A percentile compares a stretch with the other conserved stretches of the same genome.
Conservation (phyloP, 495 filamentous ascomycete genomes). For the Trichoderma erinaceum region DNA sequence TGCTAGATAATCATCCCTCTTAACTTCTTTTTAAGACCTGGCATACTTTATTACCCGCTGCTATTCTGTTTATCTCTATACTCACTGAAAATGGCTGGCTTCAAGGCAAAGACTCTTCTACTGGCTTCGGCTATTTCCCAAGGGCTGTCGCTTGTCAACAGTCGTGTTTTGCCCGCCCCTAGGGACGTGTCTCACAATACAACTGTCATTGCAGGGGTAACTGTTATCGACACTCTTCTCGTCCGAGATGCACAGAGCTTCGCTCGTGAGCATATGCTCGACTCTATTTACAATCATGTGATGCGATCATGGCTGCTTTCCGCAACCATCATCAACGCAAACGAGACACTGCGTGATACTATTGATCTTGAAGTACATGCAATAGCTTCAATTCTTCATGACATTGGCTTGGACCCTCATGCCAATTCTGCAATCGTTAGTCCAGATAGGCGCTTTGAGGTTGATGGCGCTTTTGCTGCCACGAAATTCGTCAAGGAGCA, state of each 20-base stretch:
- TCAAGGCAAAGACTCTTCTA: too few species aligned
- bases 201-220: background rate
- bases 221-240: background rate
- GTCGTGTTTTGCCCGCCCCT: too few species aligned
- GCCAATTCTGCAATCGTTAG: slow-evolving; percentile 26
- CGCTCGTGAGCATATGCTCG: background rate
- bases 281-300: background rate
- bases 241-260: background rate
- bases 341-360: slow-evolving; percentile 23
- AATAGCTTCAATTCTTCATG: slow-evolving; percentile 29
- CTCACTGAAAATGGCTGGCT: too few species aligned
- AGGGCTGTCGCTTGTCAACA: too few species aligned
- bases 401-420: slow-evolving; percentile 26
- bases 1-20: too few species aligned
- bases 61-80: too few species aligned
- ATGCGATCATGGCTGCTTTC: background rate
- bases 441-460: slow-evolving; percentile 34
- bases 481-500: slow-evolving; percentile 16
- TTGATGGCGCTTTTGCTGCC: slow-evolving; percentile 24
- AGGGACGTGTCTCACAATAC: background rate
- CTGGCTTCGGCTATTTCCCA: too few species aligned
- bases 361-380: slow-evolving; percentile 33
- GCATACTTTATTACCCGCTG: too few species aligned
- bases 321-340: slow-evolving; percentile 3
- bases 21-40: too few species aligned